These are phyloP conservation scores for Paramecium biaurelia DNA, from an alignment of 73 alveolate genomes.

Conservation along the genomic window DNA sequence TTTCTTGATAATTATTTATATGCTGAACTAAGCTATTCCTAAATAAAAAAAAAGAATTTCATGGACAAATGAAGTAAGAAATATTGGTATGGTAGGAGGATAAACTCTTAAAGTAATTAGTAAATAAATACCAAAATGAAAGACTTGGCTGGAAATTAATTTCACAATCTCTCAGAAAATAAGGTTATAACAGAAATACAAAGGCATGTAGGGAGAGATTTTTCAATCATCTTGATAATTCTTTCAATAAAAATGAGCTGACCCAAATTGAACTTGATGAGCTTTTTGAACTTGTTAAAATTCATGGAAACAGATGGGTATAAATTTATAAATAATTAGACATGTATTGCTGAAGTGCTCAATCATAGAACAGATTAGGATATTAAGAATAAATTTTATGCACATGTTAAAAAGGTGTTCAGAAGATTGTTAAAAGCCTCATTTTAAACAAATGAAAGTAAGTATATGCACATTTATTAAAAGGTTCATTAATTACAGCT, in stretches of 20 bases:
- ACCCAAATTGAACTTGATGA: background rate
- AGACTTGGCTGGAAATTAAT: background rate
- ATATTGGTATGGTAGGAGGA: background rate
- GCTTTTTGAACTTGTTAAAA: background rate
- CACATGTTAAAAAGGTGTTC: background rate
- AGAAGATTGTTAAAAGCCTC: background rate
- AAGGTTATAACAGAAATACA: background rate
- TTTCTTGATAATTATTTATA: background rate
- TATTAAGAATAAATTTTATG: background rate
- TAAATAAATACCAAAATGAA: background rate
- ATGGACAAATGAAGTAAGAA: background rate
- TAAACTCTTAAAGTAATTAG: background rate
- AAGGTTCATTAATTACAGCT: background rate
- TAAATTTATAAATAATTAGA: background rate
- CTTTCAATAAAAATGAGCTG: background rate
- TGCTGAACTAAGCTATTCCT: background rate
- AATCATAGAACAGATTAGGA: background rate
- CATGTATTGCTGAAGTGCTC: background rate
- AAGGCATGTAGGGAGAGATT: slow-evolving; percentile 6
- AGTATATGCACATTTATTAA: background rate
- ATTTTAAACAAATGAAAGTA: background rate
- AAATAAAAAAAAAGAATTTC: background rate
- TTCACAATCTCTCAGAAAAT: background rate
- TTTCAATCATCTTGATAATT: background rate
- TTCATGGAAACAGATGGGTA: background rate